Conservation (phyloP, 2,329 filamentous ascomycete species). For the Hypocreales sp. region DNA sequence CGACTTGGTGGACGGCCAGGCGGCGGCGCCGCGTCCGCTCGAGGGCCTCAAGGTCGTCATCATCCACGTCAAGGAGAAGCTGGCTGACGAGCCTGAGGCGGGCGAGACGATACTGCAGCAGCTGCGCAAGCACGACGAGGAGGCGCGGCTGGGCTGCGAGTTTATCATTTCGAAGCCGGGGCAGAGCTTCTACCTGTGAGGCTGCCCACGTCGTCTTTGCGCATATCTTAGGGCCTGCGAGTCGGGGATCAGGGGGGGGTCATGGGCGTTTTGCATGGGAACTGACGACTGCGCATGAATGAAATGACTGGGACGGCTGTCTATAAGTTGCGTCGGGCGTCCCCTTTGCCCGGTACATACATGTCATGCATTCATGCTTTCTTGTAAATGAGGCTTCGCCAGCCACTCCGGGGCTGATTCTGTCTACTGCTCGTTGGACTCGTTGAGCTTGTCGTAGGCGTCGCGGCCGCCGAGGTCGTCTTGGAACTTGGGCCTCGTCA, state of each 20-base stretch:
- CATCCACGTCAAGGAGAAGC: constrained; percentile 84
- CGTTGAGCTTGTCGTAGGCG: constrained; percentile 37
- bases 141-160: constrained; percentile 56
- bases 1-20: constrained; percentile 19
- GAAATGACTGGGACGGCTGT: too few relatives aligned
- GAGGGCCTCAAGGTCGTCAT: constrained; percentile 66
- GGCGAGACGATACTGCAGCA: constrained; percentile 53
- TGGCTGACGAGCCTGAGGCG: constrained; percentile 55
- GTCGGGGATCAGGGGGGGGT: too few relatives aligned
- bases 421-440: too few relatives aligned
- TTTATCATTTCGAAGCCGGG: constrained; percentile 60
- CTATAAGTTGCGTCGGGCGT: too few relatives aligned
- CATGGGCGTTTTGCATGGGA: too few relatives aligned
- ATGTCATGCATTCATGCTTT: too few relatives aligned
- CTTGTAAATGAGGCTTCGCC: too few relatives aligned
- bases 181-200: constrained; percentile 37
- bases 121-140: constrained; percentile 48
- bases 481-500: constrained; percentile 46
- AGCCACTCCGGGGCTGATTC: too few relatives aligned
- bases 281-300: too few relatives aligned
- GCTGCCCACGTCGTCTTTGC: too few relatives aligned
- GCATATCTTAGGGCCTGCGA: too few relatives aligned
- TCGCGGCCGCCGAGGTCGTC: constrained; percentile 36
- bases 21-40: constrained; percentile 31
- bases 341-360: too few relatives aligned